Conservation (phyloP, 306 rosid species). For the Quercus berberidifolia region DNA sequence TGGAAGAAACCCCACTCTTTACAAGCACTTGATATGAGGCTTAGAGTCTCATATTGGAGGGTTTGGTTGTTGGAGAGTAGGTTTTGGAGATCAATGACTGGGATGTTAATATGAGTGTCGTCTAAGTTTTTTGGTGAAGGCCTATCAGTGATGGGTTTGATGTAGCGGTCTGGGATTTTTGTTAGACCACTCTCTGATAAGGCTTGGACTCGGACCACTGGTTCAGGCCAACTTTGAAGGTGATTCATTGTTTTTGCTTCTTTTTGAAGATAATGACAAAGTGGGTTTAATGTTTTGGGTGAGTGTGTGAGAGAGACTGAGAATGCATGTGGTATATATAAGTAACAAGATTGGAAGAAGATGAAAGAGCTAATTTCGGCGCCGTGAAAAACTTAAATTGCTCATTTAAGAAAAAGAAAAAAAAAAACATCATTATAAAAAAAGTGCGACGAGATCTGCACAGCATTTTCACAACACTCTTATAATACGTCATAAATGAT, state of each 20-base stretch:
- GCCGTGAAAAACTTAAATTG: conserved; percentile 69
- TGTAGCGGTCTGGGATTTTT: conserved; percentile 56
- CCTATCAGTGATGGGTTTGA: conserved; percentile 61
- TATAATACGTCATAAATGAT: accelerated
- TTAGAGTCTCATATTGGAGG: conserved; percentile 15
- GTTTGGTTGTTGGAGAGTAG: conserved; percentile 5
- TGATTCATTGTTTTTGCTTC: conserved; percentile 35
- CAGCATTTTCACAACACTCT: accelerated
- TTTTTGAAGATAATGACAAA: neutral
- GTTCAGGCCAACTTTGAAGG: conserved; percentile 82
- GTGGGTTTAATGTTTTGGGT: neutral
- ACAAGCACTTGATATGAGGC: conserved; percentile 40
- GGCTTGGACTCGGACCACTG: conserved; percentile 72
- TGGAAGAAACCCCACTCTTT: conserved; percentile 85
- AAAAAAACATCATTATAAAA: too few relatives aligned
- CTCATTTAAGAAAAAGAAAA: neutral
- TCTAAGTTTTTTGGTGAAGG: neutral
- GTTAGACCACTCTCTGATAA: conserved; percentile 73
- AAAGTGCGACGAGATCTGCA: accelerated
- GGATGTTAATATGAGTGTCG: conserved; percentile 33
- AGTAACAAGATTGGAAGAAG: conserved; percentile 18
- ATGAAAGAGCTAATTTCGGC: conserved; percentile 38
- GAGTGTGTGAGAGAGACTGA: conserved; percentile 15
- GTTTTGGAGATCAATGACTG: conserved; percentile 46
- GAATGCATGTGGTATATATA: neutral